phyloP scores from a whole-genome alignment of 192 early-diverging fungal genomes.

The Entomortierella lignicola region DNA sequence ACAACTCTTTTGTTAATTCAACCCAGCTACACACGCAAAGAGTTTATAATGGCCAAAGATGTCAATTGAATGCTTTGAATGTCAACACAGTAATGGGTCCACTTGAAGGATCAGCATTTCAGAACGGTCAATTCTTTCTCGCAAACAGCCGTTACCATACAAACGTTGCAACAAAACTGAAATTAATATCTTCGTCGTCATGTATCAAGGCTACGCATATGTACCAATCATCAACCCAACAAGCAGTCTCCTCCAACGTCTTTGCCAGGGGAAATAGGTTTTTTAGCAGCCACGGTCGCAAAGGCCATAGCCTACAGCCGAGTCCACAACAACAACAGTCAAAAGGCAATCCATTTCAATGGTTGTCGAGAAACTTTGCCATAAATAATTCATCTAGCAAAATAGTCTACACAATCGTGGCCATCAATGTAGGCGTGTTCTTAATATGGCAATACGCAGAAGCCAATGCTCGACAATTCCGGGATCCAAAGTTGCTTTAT shows the following conservation, averaged over 20 bases:
- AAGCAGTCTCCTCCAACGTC: background rate
- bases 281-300: background rate
- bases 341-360: conserved; percentile 2
- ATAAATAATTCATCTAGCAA: conserved; percentile 27
- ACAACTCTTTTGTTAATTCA: background rate
- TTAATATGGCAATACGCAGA: conserved; percentile 62
- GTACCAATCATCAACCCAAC: background rate
- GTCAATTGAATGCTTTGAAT: background rate
- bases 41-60: background rate
- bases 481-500: conserved; percentile 39
- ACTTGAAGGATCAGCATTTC: background rate
- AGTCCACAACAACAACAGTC: background rate
- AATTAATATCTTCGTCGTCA: background rate
- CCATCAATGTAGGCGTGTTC: conserved; percentile 58
- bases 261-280: background rate
- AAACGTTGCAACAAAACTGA: background rate
- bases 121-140: background rate
- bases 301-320: background rate
- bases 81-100: background rate
- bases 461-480: conserved; percentile 50
- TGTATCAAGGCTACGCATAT: background rate
- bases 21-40: background rate
- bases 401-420: conserved; percentile 56
- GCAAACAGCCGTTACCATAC: background rate
- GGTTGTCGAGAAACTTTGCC: conserved; percentile 18